Base-by-base conservation (phyloP, 1,139 yeast genomes). In the Geotrichum citri-aurantii region DNA sequence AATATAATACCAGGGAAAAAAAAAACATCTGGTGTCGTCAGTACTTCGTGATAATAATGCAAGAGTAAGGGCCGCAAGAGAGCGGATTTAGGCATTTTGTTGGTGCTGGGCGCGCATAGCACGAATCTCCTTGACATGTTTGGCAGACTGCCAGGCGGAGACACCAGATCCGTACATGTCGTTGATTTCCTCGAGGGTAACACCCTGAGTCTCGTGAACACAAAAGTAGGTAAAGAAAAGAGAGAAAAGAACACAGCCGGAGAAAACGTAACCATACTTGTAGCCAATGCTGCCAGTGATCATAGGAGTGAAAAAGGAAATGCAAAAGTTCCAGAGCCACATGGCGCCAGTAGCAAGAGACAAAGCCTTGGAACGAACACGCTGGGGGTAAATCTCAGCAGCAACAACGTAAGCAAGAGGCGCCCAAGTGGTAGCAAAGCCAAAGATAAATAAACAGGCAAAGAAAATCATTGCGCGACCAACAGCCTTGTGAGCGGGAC, bases 401-500 rank as follows among this genome's bases (percentile, higher is more conserved):
- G 85, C 81, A 66, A 87, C 84, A 59, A 86, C 86, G 81, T 84
- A 90, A 51, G 85, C 85, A 69, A 85, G 82, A 68, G 95, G 93
- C 63, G 92, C 96, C 95, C 96, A 88, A 7, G 95, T 84, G 47
- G 87, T 80, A 44, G 96, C 93, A 71, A 88, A 89, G 77, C 82
- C 85, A 81, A 86, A 86, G 64, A 90, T 87, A 76, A 83, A 90
- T 62, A 87, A 71, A 73, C 93, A 86, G 33, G 92, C 83, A 66
- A 89, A 81, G 67, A 87, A 84, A 71, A 89, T 86, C 89, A 83
- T 80, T 62, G 86, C 88, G 72, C 84, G 77, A 72, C 93, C 93
- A 57, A 86, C 83, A 62, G 85, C 76, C 1, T 48, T 7, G 21
- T 49, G 52, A 2, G 31, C 52, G 11, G 29, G 33, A 19, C 50